These are phyloP conservation scores for Colletotrichum viniferum DNA, from an alignment of 2,329 filamentous ascomycete genomes.

Conservation along the genomic window DNA sequence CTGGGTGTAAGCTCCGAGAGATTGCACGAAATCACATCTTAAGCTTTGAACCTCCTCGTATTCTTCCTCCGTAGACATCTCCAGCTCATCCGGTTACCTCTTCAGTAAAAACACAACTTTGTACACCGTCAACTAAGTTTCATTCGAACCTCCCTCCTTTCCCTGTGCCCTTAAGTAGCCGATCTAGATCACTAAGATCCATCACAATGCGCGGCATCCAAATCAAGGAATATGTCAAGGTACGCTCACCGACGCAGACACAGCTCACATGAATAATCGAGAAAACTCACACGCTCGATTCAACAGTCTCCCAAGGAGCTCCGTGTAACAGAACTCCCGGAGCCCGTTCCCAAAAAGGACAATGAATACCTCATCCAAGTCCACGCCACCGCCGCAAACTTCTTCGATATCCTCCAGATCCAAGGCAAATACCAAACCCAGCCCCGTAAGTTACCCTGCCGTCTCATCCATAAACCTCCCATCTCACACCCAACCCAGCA, in stretches of 20 bases:
- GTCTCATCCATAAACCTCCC: not conserved
- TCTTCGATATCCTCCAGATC: constrained; percentile 96
- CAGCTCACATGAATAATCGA: constrained; percentile 1
- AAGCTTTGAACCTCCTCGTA: not conserved
- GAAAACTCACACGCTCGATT: not conserved
- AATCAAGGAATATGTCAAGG: constrained; percentile 76
- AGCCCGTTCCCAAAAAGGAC: constrained; percentile 71
- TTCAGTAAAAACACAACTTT: fast-evolving
- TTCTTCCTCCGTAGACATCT: not conserved
- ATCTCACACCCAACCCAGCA: constrained; percentile 39
- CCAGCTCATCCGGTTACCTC: not conserved
- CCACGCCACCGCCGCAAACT: constrained; percentile 88
- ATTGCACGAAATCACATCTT: not conserved
- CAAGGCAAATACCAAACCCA: constrained; percentile 96
- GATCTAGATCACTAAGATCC: fast-evolving
- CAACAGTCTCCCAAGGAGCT: constrained; percentile 75
- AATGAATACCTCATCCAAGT: constrained; percentile 87
- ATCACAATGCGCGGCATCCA: constrained; percentile 76
- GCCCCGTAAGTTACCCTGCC: constrained; percentile 55
- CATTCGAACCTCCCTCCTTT: not conserved
- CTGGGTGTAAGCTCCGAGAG: not conserved
- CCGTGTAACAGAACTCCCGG: constrained; percentile 73
- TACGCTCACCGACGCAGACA: constrained; percentile 36
- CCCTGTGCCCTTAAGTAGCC: not conserved
- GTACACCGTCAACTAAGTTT: not conserved